Percentiles rank a stretch among this genome's conserved stretches.
Evolutionary conservation across 805 yeast species (phyloP).

Genomic region (Kazachstania bromeliacearum): DNA sequence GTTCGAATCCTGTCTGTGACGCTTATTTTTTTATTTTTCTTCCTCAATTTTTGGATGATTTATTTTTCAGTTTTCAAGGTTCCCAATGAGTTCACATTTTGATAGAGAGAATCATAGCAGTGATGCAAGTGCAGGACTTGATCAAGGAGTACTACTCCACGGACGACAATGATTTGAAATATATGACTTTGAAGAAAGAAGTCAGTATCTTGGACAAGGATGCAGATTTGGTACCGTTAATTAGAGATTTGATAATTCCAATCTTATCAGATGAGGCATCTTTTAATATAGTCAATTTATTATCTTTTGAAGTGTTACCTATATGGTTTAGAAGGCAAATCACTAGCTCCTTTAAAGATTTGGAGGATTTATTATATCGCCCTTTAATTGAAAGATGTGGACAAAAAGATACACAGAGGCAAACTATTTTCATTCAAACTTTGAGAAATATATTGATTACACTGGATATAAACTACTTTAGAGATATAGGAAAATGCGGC

Average conservation of each 20-base stretch:
- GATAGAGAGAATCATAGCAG: no score
- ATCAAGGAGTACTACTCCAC: slow-evolving; percentile 14
- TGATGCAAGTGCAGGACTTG: slow-evolving; percentile 6
- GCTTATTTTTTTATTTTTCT: slow-evolving; percentile 42
- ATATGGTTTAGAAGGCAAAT: neutral
- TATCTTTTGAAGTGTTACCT: slow-evolving; percentile 29
- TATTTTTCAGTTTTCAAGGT: neutral
- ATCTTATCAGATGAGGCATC: slow-evolving; percentile 39
- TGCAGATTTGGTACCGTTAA: slow-evolving; percentile 49
- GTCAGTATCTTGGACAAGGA: slow-evolving; percentile 68
- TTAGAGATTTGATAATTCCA: slow-evolving; percentile 38
- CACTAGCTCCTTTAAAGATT: neutral
- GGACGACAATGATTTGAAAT: slow-evolving; percentile 22
- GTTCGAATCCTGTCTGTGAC: slow-evolving; percentile 99
- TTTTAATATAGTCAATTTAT: slow-evolving; percentile 33
- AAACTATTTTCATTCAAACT: slow-evolving; percentile 9
- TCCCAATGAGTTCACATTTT: no score
- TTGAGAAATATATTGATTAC: slow-evolving; percentile 10
- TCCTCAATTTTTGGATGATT: neutral
- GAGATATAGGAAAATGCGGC: slow-evolving; percentile 8
- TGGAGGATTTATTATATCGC: slow-evolving; percentile 1
- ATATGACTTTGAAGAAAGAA: slow-evolving; percentile 76
- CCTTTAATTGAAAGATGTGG: slow-evolving; percentile 2
- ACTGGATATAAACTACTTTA: slow-evolving; percentile 7
- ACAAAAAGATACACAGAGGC: neutral